Evolutionary conservation across 176 grass and related monocot species (phyloP), one percentile per base, ranked within the genome.

Genomic region (Oryza longistaminata): DNA sequence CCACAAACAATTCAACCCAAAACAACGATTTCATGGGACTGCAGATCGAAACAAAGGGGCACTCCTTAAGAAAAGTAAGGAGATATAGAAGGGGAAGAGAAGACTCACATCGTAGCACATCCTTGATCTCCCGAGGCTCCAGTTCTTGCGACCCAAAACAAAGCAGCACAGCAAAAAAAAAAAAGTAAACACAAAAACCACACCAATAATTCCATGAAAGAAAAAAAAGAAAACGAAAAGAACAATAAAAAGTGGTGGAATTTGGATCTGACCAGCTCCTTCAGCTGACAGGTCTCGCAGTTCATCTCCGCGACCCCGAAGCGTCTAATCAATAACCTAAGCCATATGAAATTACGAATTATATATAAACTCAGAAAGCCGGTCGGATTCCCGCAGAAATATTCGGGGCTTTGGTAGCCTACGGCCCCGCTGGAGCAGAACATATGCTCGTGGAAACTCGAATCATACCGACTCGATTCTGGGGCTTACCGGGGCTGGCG

Each of bases 281-380:
- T 92, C 58, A 92, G 69, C 64, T 92, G 87, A 61, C 83, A 92
- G 14, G 90, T 92, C 49, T 87, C 90, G 83, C 87, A 92, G 75
- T 92, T 92, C 90, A 89, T 92, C 75, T 42, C 64, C 45, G 58
- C 58, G 52, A 21, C 52, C 52, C 17, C 15, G 4, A 49, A 49
- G 13, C 46, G 50, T 19, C 16, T 55, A 37, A 37, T 37, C 50
- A 55, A 55, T 2, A 55, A 55, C 50, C 50, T 55, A 55, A 6
- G 16, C 50, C 16, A 19, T 19, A 2, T 16, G 16, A 4, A 55
- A 31, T 3, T 31, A 31, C 29, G 29, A 31, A 31, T 31, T 2
- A 16, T 5, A 19, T 19, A 19, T 19, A 55, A 55, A 17, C 5
- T 55, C 50, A 55, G 50, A 6, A 55, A 55, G 50, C 50, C 16